Evolutionary conservation across 75 land plant species (phyloP), one percentile per base, ranked within the genome.

Genomic region (Cunninghamia lanceolata): DNA sequence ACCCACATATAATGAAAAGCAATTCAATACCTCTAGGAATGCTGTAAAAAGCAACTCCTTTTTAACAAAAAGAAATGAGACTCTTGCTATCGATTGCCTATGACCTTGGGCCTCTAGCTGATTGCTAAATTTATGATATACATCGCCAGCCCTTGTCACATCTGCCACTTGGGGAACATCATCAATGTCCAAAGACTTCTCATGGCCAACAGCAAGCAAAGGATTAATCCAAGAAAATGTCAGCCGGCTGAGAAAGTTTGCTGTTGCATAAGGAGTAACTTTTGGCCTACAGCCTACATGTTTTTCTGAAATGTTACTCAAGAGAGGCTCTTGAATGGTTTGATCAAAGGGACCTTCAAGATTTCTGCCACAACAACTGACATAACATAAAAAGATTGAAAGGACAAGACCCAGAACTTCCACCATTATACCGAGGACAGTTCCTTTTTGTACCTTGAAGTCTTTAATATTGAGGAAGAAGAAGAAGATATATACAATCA

Each of bases 171-270:
- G 90, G 59, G 99, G 97, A 81, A 96, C 87, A 84, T 96, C 95
- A 82, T 89, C 88, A 79, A 94, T 86, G 81, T 92, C 92, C 52
- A 95, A 82, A 25, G 88, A 76, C 81, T 90, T 95, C 59, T 83
- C 88, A 43, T 86, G 50, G 6, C 98, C 98, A 54, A 78, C 40
- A 15, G 89, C 32, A 56, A 96, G 88, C 84, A 96, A 76, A 79
- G 94, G 91, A 84, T 87, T 85, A 56, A 95, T 86, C 98, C 98
- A 96, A 63, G 94, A 93, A 88, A 95, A 94, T 30, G 95, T 91
- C 32, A 93, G 85, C 32, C 89, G 17, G 56, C 97, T 92, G 47
- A 92, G 84, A 35, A 93, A 3, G 36, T 92, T 86, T 71, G 94
- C 91, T 76, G 68, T 91, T 40, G 92, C 87, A 86, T 89, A 95